Percentiles rank a stretch among this genome's conserved stretches.
phyloP scores from a whole-genome alignment of 495 filamentous ascomycete species.

The Penicillium subrubescens region DNA sequence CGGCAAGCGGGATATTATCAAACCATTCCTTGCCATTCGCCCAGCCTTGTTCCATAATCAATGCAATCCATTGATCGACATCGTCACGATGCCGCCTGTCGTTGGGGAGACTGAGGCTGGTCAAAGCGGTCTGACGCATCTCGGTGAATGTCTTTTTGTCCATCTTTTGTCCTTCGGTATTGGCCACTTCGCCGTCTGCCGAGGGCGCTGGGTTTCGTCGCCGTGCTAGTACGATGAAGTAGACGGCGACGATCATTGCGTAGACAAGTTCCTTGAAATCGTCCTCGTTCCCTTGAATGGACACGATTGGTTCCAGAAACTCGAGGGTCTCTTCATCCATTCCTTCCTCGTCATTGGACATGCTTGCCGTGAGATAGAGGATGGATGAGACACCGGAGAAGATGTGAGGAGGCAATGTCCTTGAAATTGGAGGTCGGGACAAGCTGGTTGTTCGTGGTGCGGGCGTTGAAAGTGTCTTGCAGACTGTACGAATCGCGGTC shows the following conservation, averaged over 20 bases:
- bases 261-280: slow-evolving; percentile 46
- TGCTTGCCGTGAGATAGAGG: slow-evolving; percentile 43
- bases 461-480: slow-evolving; percentile 60
- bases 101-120: slow-evolving; percentile 39
- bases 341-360: slow-evolving; percentile 35
- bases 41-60: slow-evolving; percentile 62
- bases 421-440: slow-evolving; percentile 49
- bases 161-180: slow-evolving; percentile 38
- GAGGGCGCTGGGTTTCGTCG: slow-evolving; percentile 36
- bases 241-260: slow-evolving; percentile 63
- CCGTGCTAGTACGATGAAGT: slow-evolving; percentile 59
- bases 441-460: slow-evolving; percentile 47
- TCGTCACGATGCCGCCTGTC: slow-evolving; percentile 50
- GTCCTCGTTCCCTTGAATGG: slow-evolving; percentile 35
- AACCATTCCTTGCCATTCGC: slow-evolving; percentile 69
- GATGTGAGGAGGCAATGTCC: slow-evolving; percentile 61
- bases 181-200: slow-evolving; percentile 19
- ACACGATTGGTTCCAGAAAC: slow-evolving; percentile 41
- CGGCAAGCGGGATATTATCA: slow-evolving; percentile 50
- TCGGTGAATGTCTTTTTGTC: slow-evolving; percentile 52
- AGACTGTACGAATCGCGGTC: slow-evolving; percentile 65
- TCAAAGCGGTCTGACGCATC: slow-evolving; percentile 51
- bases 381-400: slow-evolving; percentile 63
- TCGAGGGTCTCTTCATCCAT: slow-evolving; percentile 41
- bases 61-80: slow-evolving; percentile 60